Evolutionary conservation across 257 asterid genomes (phyloP).

Genomic region (Gentiana straminea): DNA sequence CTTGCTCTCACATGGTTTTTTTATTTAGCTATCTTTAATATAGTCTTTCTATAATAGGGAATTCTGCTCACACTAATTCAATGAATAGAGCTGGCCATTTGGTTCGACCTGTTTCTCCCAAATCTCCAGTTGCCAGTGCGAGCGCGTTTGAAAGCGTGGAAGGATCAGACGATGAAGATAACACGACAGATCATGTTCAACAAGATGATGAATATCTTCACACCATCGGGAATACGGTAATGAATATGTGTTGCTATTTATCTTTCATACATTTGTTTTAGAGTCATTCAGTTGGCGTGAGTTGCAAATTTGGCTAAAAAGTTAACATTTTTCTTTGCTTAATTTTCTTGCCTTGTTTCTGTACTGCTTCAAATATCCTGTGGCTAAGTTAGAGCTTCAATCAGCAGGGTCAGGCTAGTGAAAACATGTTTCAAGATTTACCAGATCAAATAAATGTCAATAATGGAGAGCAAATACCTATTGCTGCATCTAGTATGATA

Average conservation of each 20-base stretch:
- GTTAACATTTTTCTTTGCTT: background rate
- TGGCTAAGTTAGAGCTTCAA: slow-evolving; percentile 4
- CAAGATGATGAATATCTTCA: slow-evolving; percentile 51
- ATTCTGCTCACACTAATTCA: slow-evolving; percentile 25
- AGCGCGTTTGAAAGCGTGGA: slow-evolving; percentile 92
- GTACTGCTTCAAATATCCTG: background rate
- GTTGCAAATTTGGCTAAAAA: background rate
- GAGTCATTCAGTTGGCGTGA: background rate
- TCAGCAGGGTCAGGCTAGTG: slow-evolving; percentile 28
- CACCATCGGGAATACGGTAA: slow-evolving; percentile 65
- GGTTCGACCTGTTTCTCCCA: slow-evolving; percentile 75
- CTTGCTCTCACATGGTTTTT: no score
- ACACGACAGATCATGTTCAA: slow-evolving; percentile 36
- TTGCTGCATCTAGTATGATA: slow-evolving; percentile 64
- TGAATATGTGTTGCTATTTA: slow-evolving; percentile 4
- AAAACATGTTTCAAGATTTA: slow-evolving; percentile 34
- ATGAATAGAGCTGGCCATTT: slow-evolving; percentile 42
- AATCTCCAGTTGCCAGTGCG: slow-evolving; percentile 80
- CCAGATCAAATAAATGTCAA: slow-evolving; percentile 38
- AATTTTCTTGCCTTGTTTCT: background rate
- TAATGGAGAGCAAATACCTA: slow-evolving; percentile 41
- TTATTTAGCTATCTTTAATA: no score
- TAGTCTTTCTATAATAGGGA: slow-evolving; percentile 18
- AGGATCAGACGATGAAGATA: slow-evolving; percentile 92
- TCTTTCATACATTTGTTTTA: background rate